These are phyloP conservation scores for Penicillium sclerotiorum DNA, from an alignment of 2,329 filamentous ascomycete genomes.

Conservation along the genomic window DNA sequence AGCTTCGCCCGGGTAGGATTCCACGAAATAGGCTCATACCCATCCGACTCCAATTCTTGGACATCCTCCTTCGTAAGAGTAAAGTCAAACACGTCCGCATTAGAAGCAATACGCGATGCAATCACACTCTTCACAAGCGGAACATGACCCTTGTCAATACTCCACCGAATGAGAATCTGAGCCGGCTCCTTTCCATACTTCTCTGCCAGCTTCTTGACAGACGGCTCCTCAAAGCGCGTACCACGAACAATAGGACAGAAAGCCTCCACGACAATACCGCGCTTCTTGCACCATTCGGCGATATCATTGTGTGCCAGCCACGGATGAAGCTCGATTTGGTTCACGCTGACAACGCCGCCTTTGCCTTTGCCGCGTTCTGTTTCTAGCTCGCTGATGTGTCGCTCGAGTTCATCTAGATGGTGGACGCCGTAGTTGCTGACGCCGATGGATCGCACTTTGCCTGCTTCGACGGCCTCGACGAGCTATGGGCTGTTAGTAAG, in stretches of 20 bases:
- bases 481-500: too few relatives aligned
- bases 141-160: constrained; percentile 65
- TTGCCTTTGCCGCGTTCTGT: constrained; percentile 51
- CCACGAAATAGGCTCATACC: constrained; percentile 58
- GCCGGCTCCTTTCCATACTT: constrained; percentile 70
- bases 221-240: constrained; percentile 68
- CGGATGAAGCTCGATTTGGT: constrained; percentile 78
- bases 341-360: constrained; percentile 64
- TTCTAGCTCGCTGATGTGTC: constrained; percentile 44
- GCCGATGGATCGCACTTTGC: constrained; percentile 69
- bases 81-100: constrained; percentile 58
- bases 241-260: constrained; percentile 74
- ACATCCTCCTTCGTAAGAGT: constrained; percentile 57
- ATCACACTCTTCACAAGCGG: constrained; percentile 61
- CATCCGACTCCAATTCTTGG: constrained; percentile 51
- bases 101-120: constrained; percentile 57
- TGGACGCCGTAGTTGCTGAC: constrained; percentile 75
- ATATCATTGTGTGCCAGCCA: constrained; percentile 74
- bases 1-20: constrained; percentile 44
- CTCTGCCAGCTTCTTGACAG: constrained; percentile 61
- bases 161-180: constrained; percentile 75
- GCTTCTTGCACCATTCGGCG: constrained; percentile 62
- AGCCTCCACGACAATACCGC: constrained; percentile 71
- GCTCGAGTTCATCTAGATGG: constrained; percentile 67
- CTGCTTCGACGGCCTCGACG: constrained; percentile 72